A percentile compares a stretch with the other conserved stretches of the same genome.
Evolutionary conservation across 75 land plant species (phyloP).

Genomic region (Cupressus sempervirens): DNA sequence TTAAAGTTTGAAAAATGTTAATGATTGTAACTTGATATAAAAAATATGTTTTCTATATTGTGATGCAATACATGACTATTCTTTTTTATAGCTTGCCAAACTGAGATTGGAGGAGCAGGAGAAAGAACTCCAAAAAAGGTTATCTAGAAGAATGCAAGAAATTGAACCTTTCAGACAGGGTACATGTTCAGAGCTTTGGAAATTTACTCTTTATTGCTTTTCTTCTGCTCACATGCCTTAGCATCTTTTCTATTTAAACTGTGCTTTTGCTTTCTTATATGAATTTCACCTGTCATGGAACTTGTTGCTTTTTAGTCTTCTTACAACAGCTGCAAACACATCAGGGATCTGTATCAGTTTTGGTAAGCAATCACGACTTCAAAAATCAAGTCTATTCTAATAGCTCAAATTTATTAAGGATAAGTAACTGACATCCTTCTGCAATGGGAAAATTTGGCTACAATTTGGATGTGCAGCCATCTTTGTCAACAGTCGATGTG

Average conservation of each 20-base stretch:
- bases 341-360: constrained; percentile 24
- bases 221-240: not conserved
- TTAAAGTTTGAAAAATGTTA: not conserved
- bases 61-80: not conserved
- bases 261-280: not conserved
- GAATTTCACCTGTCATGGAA: not conserved
- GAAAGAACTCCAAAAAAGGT: constrained; percentile 31
- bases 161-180: constrained; percentile 32
- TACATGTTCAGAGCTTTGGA: constrained; percentile 7
- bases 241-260: not conserved
- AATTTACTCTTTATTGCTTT: constrained; percentile 3
- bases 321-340: constrained; percentile 29
- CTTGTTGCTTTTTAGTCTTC: constrained; percentile 20
- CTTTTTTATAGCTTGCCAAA: constrained; percentile 22
- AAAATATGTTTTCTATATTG: not conserved
- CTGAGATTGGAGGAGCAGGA: constrained; percentile 38
- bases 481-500: not conserved
- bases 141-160: constrained; percentile 22
- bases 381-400: not conserved
- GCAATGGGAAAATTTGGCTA: not conserved
- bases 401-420: not conserved
- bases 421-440: not conserved
- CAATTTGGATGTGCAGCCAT: not conserved
- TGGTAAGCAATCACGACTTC: constrained; percentile 29
- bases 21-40: not conserved